Percentiles rank a stretch among this genome's conserved stretches.
Evolutionary conservation across 2,329 filamentous ascomycete genomes (phyloP).

Genomic region (Akanthomyces dipterigenus): DNA sequence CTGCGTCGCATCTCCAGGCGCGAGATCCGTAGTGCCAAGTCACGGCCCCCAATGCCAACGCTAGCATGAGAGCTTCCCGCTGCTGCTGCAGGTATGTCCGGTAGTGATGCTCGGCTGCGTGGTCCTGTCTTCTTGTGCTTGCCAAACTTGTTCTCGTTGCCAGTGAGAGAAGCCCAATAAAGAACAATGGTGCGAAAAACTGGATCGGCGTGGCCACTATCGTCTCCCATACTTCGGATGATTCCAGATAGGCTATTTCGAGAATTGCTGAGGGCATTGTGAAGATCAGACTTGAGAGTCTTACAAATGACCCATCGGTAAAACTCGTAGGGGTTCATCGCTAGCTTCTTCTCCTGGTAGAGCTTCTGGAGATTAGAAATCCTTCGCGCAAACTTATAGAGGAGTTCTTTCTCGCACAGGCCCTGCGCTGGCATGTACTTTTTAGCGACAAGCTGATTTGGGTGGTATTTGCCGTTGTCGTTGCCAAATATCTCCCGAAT

Average conservation of each 20-base stretch:
- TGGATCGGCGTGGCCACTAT: constrained; percentile 16
- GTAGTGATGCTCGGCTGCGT: not conserved
- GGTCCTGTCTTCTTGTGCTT: constrained; percentile 6
- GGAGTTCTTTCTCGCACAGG: constrained; percentile 27
- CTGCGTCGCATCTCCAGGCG: not conserved
- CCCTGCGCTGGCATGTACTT: constrained; percentile 24
- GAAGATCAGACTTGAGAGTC: not conserved
- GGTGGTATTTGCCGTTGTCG: constrained; percentile 23
- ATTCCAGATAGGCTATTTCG: not conserved
- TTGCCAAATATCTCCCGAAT: constrained; percentile 29
- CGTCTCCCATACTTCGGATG: constrained; percentile 15
- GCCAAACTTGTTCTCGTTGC: constrained; percentile 16
- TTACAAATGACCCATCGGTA: constrained; percentile 21
- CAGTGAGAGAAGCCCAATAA: constrained; percentile 20
- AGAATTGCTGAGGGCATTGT: not conserved
- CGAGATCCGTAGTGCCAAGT: not conserved
- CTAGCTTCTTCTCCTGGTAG: constrained; percentile 18
- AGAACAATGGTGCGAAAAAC: constrained; percentile 24
- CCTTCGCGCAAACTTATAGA: constrained; percentile 30
- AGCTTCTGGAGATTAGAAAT: constrained; percentile 26
- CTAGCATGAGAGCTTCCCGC: not conserved
- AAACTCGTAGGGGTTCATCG: constrained; percentile 33
- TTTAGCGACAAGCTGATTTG: constrained; percentile 30
- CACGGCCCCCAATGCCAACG: not conserved
- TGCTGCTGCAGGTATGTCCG: not conserved